phyloP scores from a whole-genome alignment of 2,329 filamentous ascomycete species.

The Alternaria dauci region DNA sequence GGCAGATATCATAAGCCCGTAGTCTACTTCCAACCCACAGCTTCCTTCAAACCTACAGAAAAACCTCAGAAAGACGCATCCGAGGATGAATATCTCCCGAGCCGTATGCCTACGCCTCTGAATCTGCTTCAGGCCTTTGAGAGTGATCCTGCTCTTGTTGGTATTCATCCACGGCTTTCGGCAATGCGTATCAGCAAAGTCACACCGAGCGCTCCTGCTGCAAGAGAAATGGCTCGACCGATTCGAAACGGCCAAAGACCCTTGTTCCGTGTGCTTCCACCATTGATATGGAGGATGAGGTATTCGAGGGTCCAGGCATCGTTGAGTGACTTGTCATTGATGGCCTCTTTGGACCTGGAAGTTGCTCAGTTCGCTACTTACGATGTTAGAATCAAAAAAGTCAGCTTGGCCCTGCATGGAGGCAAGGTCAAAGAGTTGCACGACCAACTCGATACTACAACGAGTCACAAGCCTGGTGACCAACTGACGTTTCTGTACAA shows the following conservation, averaged over 20 bases:
- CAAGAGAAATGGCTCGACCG: constrained; percentile 68
- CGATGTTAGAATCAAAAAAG: constrained; percentile 68
- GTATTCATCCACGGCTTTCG: constrained; percentile 72
- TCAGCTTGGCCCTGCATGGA: constrained; percentile 66
- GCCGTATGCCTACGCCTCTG: constrained; percentile 72
- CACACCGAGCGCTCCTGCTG: constrained; percentile 68
- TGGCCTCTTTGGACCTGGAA: constrained; percentile 77
- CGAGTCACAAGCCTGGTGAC: constrained; percentile 73
- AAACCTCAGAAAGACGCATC: constrained; percentile 53
- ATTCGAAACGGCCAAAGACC: constrained; percentile 71
- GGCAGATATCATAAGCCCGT: constrained; percentile 72
- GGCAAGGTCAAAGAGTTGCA: constrained; percentile 64
- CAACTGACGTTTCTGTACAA: constrained; percentile 79
- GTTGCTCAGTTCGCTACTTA: constrained; percentile 75
- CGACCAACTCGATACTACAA: constrained; percentile 59
- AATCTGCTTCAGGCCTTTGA: constrained; percentile 81
- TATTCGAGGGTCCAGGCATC: constrained; percentile 73
- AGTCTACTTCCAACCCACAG: constrained; percentile 67
- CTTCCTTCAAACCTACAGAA: constrained; percentile 64
- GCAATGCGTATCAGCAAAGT: constrained; percentile 78
- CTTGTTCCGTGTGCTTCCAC: constrained; percentile 71
- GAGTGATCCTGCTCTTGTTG: constrained; percentile 69
- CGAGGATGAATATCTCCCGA: constrained; percentile 72
- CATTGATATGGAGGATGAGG: constrained; percentile 75
- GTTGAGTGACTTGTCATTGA: constrained; percentile 60